Evolutionary conservation across 768 basidiomycete genomes (phyloP).

Genomic region (Russula olivacea): DNA sequence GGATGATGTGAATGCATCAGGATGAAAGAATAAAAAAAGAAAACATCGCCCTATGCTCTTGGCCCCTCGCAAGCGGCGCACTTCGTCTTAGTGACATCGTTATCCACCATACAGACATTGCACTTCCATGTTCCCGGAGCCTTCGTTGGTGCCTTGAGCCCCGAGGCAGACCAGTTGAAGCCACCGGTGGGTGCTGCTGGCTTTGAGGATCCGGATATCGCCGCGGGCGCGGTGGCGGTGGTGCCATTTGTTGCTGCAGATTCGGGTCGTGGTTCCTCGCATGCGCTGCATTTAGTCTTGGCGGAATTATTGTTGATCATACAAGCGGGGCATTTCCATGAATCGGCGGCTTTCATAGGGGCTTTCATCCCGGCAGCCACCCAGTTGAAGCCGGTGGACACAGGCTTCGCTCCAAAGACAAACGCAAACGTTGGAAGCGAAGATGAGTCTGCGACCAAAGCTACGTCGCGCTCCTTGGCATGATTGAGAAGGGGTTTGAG

Average conservation of each 20-base stretch:
- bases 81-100: slow-evolving; percentile 28
- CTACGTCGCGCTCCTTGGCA: slow-evolving; percentile 11
- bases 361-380: slow-evolving; percentile 30
- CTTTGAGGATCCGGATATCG: neutral
- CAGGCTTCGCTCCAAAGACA: slow-evolving; percentile 26
- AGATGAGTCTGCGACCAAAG: slow-evolving; percentile 21
- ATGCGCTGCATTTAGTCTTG: slow-evolving; percentile 44
- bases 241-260: neutral
- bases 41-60: slow-evolving; percentile 11
- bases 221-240: neutral
- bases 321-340: slow-evolving; percentile 30
- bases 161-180: slow-evolving; percentile 40
- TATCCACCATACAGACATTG: slow-evolving; percentile 33
- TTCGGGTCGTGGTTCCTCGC: slow-evolving; percentile 33
- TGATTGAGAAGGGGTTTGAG: slow-evolving; percentile 6
- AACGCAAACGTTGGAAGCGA: slow-evolving; percentile 46
- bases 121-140: slow-evolving; percentile 36
- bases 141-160: slow-evolving; percentile 31
- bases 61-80: slow-evolving; percentile 32
- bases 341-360: slow-evolving; percentile 19
- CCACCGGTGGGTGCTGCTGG: slow-evolving; percentile 14
- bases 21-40: neutral
- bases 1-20: slow-evolving; percentile 12
- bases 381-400: slow-evolving; percentile 30
- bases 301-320: slow-evolving; percentile 41